These are phyloP conservation scores for Lactifluus hygrophoroides DNA, from an alignment of 768 basidiomycete genomes.

Conservation along the genomic window DNA sequence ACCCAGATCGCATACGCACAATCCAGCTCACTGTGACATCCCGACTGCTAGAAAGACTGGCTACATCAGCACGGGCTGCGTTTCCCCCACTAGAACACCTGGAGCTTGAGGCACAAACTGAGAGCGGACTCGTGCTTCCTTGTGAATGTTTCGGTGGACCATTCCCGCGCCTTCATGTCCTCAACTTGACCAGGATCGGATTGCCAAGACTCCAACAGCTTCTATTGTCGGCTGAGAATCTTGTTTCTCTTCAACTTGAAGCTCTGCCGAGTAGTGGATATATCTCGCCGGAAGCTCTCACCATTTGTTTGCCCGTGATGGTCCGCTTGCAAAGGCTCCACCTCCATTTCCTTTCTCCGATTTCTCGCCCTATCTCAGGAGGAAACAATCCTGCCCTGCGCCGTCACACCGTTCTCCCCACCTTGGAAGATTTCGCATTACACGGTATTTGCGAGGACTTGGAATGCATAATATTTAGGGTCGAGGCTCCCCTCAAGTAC, in stretches of 20 bases:
- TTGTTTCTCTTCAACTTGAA: slow-evolving; percentile 3
- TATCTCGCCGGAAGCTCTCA: not conserved
- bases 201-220: not conserved
- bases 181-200: not conserved
- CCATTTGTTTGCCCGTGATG: not conserved
- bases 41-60: not conserved
- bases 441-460: not conserved
- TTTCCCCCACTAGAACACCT: not conserved
- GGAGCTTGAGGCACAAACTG: not conserved
- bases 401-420: not conserved
- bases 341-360: not conserved
- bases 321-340: not conserved
- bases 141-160: not conserved
- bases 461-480: not conserved
- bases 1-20: not conserved
- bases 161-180: not conserved
- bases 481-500: not conserved
- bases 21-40: not conserved
- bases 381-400: not conserved
- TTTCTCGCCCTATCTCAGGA: not conserved
- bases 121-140: not conserved
- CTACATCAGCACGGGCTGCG: too few relatives aligned
- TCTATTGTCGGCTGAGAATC: not conserved
- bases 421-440: not conserved
- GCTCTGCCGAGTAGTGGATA: not conserved